phyloP scores from a whole-genome alignment of 2,329 filamentous ascomycete species.

The Cladosporium sp. region DNA sequence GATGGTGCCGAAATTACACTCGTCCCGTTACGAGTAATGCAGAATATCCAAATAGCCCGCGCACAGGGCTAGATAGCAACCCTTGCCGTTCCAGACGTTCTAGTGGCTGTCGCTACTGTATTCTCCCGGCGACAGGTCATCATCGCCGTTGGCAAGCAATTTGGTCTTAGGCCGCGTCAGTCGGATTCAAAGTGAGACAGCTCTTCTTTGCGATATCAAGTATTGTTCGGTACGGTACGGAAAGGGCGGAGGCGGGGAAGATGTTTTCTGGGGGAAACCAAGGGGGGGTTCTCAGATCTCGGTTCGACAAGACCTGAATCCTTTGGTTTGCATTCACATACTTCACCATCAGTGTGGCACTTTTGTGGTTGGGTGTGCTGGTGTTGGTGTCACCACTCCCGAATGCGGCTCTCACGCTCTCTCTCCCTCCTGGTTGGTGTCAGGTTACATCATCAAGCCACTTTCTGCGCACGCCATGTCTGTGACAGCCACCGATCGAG shows the following conservation, averaged over 20 bases:
- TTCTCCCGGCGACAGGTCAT: not conserved
- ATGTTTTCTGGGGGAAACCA: not conserved
- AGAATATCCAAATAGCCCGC: not conserved
- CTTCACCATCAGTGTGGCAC: not conserved
- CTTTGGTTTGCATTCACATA: slow-evolving; percentile 1
- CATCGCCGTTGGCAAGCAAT: no score
- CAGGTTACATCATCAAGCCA: no score
- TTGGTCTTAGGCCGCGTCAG: slow-evolving; percentile 1
- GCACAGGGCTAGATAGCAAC: not conserved
- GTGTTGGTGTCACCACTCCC: not conserved
- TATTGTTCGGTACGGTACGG: not conserved
- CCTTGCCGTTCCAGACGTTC: not conserved
- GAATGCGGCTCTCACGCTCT: no score
- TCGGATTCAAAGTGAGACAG: slow-evolving; percentile 5
- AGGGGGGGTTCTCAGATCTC: no score
- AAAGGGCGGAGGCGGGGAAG: not conserved
- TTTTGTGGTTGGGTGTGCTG: not conserved
- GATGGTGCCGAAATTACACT: slow-evolving; percentile 3
- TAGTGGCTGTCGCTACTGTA: not conserved
- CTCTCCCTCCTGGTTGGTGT: no score
- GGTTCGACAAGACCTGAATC: not conserved
- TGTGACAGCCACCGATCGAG: no score
- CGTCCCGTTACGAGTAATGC: not conserved
- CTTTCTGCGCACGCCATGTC: no score
- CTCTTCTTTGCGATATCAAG: no score